Evolutionary conservation across 202 grass and related monocot genomes (phyloP).

Genomic region (Dendrocalamus latiflorus): DNA sequence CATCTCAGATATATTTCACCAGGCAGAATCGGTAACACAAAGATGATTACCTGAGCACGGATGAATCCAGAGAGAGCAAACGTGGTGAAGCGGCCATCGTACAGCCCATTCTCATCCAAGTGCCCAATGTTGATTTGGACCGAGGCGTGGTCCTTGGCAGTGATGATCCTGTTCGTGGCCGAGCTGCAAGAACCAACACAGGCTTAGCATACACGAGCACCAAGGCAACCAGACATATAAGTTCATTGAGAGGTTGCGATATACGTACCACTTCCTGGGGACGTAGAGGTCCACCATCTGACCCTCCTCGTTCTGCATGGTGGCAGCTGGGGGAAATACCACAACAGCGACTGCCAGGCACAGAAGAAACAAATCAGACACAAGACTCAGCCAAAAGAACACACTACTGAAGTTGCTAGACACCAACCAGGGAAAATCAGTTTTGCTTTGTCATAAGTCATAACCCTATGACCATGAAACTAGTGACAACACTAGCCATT

Average conservation of each 20-base stretch:
- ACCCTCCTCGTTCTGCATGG: slow-evolving; percentile 92
- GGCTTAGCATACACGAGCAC: background rate
- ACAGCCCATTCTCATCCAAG: slow-evolving; percentile 74
- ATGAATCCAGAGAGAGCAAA: too few relatives aligned
- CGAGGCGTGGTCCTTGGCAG: slow-evolving; percentile 85
- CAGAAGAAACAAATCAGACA: background rate
- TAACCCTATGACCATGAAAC: background rate
- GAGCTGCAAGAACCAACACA: slow-evolving; percentile 48
- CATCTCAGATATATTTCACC: too few relatives aligned
- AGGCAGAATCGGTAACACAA: too few relatives aligned
- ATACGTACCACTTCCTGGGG: slow-evolving; percentile 79
- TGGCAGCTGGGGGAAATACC: background rate
- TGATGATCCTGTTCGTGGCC: slow-evolving; percentile 87
- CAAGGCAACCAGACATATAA: background rate
- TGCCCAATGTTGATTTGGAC: slow-evolving; percentile 93
- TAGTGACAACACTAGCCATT: background rate
- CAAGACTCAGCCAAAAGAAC: background rate
- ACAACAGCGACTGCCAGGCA: slow-evolving; percentile 9
- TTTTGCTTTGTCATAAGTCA: background rate
- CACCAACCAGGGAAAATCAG: background rate
- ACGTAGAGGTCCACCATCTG: slow-evolving; percentile 79
- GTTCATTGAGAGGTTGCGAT: too few relatives aligned
- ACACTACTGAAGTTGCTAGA: background rate
- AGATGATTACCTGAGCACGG: slow-evolving; percentile 63
- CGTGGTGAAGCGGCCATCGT: slow-evolving; percentile 62